Evolutionary conservation across 805 yeast species (phyloP).

Genomic region (Candida arabinofermentans): DNA sequence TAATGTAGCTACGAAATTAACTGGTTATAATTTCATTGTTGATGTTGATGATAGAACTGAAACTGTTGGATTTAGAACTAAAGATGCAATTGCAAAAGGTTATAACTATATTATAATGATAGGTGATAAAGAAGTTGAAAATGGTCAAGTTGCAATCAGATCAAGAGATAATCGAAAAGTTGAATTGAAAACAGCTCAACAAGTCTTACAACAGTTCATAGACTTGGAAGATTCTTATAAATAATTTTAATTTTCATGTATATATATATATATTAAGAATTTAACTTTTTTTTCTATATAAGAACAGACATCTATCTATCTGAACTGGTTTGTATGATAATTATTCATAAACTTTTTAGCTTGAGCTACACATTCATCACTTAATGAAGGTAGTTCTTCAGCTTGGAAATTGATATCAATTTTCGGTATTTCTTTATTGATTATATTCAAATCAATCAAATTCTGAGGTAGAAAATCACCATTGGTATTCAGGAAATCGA

Average conservation of each 20-base stretch:
- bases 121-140: conserved; percentile 77
- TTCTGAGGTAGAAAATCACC: conserved; percentile 53
- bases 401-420: conserved; percentile 18
- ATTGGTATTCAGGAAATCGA: conserved; percentile 40
- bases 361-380: conserved; percentile 13
- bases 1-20: conserved; percentile 47
- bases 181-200: conserved; percentile 42
- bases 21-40: conserved; percentile 60
- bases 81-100: conserved; percentile 70
- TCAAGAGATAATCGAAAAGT: conserved; percentile 47
- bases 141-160: conserved; percentile 60
- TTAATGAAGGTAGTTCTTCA: conserved; percentile 21
- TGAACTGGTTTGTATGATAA: not conserved
- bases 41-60: conserved; percentile 74
- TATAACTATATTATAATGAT: conserved; percentile 78
- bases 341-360: conserved; percentile 13
- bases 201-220: conserved; percentile 51
- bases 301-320: too few species aligned
- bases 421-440: conserved; percentile 21
- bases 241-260: conserved; percentile 15
- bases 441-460: conserved; percentile 22
- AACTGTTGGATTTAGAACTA: conserved; percentile 75
- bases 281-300: too few species aligned
- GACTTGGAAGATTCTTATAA: conserved; percentile 46
- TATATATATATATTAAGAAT: conserved; percentile 2